Base-by-base conservation (phyloP, 179 eudicot species). In the Camellia oleifera region DNA sequence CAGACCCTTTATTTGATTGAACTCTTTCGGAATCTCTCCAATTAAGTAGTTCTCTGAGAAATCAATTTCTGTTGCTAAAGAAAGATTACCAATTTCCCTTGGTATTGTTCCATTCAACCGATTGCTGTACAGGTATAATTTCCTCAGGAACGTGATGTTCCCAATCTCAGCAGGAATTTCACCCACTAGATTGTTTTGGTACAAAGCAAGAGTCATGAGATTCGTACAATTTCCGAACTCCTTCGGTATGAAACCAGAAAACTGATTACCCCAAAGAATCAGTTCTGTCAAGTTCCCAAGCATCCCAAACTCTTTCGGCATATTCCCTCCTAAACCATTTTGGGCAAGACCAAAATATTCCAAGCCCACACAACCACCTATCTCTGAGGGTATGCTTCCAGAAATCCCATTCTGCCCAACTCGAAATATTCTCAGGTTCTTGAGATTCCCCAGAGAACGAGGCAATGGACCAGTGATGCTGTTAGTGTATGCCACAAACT, bases 261-360 rank as follows among this genome's bases (percentile, higher is more conserved):
- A 82, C 79, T 88, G 89, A 80, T 95, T 95, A 79, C 85, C 88
- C 94, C 94, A 92, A 18, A 95, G 91, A 68, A 95, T 85, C 80
- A 95, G 80, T 26, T 91, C 95, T 7, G 83, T 92, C 79, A 95
- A 72, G 17, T 73, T 86, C 23, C 56, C 72, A 57, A 95, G 92
- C 92, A 75, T 80, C 53, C 98, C 95, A 32, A 95, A 82, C 84
- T 93, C 99, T 80, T 87, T 89, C 0, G 99, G 99, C 50, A 95
- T 58, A 67, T 78, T 79, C 56, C 99, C 99, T 75, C 74, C 82
- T 67, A 95, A 82, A 67, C 76, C 76, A 82, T 91, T 95, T 80
- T 95, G 99, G 10, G 99, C 99, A 67, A 93, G 89, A 68, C 99
- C 99, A 79, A 95, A 90, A 78, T 81, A 86, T 73, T 82, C 77